Evolutionary conservation across 2,329 filamentous ascomycete genomes (phyloP), one percentile per base, ranked within the genome.

Genomic region (Aureobasidium melanogenum): DNA sequence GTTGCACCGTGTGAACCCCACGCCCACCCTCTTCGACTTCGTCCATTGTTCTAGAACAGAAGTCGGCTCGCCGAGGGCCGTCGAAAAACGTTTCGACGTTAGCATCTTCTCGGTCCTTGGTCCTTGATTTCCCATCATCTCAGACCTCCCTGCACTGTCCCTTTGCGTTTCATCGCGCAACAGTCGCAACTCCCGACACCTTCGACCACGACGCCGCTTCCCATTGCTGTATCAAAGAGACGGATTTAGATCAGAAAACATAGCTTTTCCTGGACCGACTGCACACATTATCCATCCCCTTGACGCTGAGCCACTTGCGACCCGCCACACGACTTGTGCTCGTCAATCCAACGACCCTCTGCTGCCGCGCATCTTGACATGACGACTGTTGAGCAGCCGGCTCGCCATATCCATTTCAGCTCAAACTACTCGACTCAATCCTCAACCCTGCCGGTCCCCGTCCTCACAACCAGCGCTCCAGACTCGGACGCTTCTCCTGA

Each of bases 391-490:
- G 56, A 59, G 56, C 56, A 59, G 56, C 56, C 56, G 1, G n/a
- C 43, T 39, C 56, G 56, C 56, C 56, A 59, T 50, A 59, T 48
- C 24, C 56, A 59, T 15, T 59, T 59, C 44, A 59, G 24, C 22
- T 19, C 56, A 30, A 46, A 32, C n/a, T 50, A 59, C 26, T 24
- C 43, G 8, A 41, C 56, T 24, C 38, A 50, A 15, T 22, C 56
- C 22, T 41, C 56, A 7, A 34, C 19, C 56, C 19, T 30, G n/a
- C 22, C 48, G 50, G 78, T 82, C 50, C 78, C 80, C 54, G 77
- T 82, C 63, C 75, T 81, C 55, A 75, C 78, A 19, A 79, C 79
- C 19, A 76, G 78, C 38, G 68, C 77, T 39, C 69, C 72, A 57
- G 71, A 76, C 50, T 75, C 77, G 50, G 73, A 75, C 52, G 71